phyloP scores from a whole-genome alignment of 768 basidiomycete species.

The Rhizopogon roseolus region DNA sequence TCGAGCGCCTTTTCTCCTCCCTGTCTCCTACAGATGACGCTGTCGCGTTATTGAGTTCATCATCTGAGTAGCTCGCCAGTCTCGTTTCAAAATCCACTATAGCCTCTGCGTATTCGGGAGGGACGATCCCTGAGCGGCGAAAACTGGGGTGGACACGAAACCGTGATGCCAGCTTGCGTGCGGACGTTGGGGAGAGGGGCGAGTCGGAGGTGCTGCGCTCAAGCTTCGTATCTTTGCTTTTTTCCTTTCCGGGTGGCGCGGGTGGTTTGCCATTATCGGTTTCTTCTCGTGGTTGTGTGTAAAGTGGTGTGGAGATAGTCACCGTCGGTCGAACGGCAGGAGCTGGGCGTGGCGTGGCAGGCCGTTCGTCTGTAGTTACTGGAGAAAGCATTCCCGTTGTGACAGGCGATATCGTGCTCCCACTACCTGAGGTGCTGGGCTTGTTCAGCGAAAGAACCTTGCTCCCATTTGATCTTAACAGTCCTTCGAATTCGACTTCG shows the following conservation, averaged over 20 bases:
- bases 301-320: slow-evolving; percentile 16
- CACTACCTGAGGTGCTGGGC: neutral
- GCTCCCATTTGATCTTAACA: slow-evolving; percentile 52
- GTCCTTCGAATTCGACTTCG: slow-evolving; percentile 77
- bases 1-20: slow-evolving; percentile 37
- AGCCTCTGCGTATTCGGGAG: slow-evolving; percentile 62
- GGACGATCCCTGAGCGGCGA: slow-evolving; percentile 46
- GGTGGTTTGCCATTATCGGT: slow-evolving; percentile 2
- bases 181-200: slow-evolving; percentile 20
- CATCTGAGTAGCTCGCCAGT: slow-evolving; percentile 57
- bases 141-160: slow-evolving; percentile 60
- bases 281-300: neutral
- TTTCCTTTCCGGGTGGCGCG: slow-evolving; percentile 14
- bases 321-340: slow-evolving; percentile 26
- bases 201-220: slow-evolving; percentile 24
- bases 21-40: slow-evolving; percentile 31
- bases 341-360: slow-evolving; percentile 2
- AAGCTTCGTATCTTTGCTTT: slow-evolving; percentile 2
- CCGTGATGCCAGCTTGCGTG: slow-evolving; percentile 36
- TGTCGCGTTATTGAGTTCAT: slow-evolving; percentile 37
- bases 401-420: slow-evolving; percentile 1
- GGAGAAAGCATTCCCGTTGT: slow-evolving; percentile 18
- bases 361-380: neutral
- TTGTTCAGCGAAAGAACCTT: slow-evolving; percentile 34
- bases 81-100: slow-evolving; percentile 82